A percentile compares a stretch with the other conserved stretches of the same genome.
Conservation (phyloP, 1,139 yeast genomes). For the Nakaseomyces nivariensis region DNA sequence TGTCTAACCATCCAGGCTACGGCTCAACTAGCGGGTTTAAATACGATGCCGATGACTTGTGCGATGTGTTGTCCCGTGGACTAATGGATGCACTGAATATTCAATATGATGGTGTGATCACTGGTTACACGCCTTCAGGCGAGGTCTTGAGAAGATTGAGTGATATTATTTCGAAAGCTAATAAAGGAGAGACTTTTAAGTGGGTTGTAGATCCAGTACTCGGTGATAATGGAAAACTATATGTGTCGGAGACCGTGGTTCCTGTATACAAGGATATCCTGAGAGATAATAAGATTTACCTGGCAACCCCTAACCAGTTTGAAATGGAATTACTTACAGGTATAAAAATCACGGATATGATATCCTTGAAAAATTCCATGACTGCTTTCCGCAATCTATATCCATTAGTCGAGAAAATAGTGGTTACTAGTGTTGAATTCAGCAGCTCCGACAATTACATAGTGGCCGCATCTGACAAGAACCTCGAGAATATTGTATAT, state of each 20-base stretch:
- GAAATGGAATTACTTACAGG: conserved; percentile 72
- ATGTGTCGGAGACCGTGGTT: conserved; percentile 64
- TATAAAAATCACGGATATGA: conserved; percentile 35
- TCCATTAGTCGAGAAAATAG: conserved; percentile 48
- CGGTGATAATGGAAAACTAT: conserved; percentile 82
- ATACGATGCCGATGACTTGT: conserved; percentile 35
- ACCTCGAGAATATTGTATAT: conserved; percentile 18
- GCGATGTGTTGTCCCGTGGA: conserved; percentile 38
- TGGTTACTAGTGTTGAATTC: conserved; percentile 52
- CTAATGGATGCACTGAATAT: conserved; percentile 33
- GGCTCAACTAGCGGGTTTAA: conserved; percentile 44
- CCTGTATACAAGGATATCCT: conserved; percentile 54
- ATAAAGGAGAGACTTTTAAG: conserved; percentile 16
- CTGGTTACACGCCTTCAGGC: conserved; percentile 61
- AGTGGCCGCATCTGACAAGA: conserved; percentile 41
- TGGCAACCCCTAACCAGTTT: conserved; percentile 86
- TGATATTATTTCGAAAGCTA: conserved; percentile 12
- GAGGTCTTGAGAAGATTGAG: conserved; percentile 39
- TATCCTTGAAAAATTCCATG: conserved; percentile 40
- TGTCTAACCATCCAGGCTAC: conserved; percentile 77
- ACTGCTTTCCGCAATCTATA: conserved; percentile 39
- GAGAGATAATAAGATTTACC: conserved; percentile 41
- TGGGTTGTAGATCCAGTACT: conserved; percentile 88
- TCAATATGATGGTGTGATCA: conserved; percentile 50
- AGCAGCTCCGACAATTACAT: conserved; percentile 29